phyloP scores from a whole-genome alignment of 2,329 filamentous ascomycete genomes.

The Monosporascus ibericus region DNA sequence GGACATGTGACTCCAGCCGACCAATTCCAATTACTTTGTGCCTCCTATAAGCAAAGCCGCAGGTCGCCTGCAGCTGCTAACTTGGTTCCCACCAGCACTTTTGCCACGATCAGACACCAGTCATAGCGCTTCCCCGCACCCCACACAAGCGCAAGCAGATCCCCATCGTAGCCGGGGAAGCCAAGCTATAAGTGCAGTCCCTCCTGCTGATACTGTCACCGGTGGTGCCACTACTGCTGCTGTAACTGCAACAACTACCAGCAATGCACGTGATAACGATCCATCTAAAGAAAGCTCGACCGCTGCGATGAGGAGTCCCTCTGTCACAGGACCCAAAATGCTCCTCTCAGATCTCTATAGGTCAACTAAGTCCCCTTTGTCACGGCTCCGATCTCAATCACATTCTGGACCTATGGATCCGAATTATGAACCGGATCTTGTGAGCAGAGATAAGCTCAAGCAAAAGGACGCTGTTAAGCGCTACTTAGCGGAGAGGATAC shows the following conservation, averaged over 20 bases:
- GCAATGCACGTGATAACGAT: not conserved
- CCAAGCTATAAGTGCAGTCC: slow-evolving; percentile 17
- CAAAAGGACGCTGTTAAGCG: slow-evolving; percentile 58
- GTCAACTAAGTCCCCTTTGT: slow-evolving; percentile 46
- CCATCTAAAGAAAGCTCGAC: not conserved
- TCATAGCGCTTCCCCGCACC: slow-evolving; percentile 24
- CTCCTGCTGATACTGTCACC: slow-evolving; percentile 11
- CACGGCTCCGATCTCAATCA: slow-evolving; percentile 40
- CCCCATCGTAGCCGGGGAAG: slow-evolving; percentile 4
- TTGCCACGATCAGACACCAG: slow-evolving; percentile 10
- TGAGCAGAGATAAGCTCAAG: slow-evolving; percentile 55
- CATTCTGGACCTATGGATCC: slow-evolving; percentile 21
- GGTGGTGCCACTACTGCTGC: not conserved
- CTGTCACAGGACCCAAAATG: slow-evolving; percentile 34
- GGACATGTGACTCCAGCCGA: not conserved
- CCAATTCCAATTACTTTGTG: not conserved
- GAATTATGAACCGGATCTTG: slow-evolving; percentile 54
- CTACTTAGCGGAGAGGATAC: slow-evolving; percentile 47
- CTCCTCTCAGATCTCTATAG: slow-evolving; percentile 56
- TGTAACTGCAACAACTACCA: slow-evolving; percentile 1
- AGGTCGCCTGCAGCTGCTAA: slow-evolving; percentile 3
- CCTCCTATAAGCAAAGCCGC: not conserved
- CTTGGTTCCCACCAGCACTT: not conserved
- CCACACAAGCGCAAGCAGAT: slow-evolving; percentile 16
- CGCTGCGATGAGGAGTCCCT: slow-evolving; percentile 9